phyloP scores from a whole-genome alignment of 2,329 filamentous ascomycete genomes.

The Diaporthe citrichinensis region DNA sequence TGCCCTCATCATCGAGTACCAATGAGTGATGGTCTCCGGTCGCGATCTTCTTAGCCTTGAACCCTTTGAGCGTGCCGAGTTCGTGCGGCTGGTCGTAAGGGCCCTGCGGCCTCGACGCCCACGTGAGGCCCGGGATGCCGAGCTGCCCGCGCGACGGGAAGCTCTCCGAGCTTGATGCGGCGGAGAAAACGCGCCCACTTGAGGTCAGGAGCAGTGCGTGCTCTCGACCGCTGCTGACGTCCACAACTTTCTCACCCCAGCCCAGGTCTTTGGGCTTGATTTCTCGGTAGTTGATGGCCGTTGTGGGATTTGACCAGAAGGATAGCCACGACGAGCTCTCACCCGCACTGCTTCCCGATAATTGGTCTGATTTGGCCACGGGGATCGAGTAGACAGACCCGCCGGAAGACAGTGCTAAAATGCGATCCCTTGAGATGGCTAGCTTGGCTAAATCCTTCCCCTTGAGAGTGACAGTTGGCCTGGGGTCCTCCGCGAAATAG shows the following conservation, averaged over 20 bases:
- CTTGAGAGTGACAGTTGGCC: conserved; percentile 79
- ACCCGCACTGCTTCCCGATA: conserved; percentile 65
- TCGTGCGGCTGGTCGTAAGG: conserved; percentile 88
- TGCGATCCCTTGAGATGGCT: conserved; percentile 83
- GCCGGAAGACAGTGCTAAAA: conserved; percentile 81
- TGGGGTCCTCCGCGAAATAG: conserved; percentile 75
- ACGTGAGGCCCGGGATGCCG: conserved; percentile 86
- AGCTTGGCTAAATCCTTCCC: conserved; percentile 87
- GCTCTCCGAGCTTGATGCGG: conserved; percentile 82
- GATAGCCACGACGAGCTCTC: conserved; percentile 74
- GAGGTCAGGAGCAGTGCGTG: conserved; percentile 90
- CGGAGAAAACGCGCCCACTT: conserved; percentile 87
- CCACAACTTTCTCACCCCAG: conserved; percentile 80
- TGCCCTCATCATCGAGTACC: conserved; percentile 80
- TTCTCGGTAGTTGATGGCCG: conserved; percentile 76
- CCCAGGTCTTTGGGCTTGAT: conserved; percentile 75
- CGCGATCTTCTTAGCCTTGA: conserved; percentile 81
- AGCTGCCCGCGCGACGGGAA: conserved; percentile 90
- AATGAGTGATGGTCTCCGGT: conserved; percentile 90
- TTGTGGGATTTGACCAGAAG: conserved; percentile 71
- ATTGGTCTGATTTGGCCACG: conserved; percentile 79
- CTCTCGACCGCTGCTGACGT: conserved; percentile 84
- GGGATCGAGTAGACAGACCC: conserved; percentile 90
- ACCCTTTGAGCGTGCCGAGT: conserved; percentile 78
- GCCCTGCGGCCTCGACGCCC: conserved; percentile 81